Evolutionary conservation across 192 early-diverging fungal species (phyloP).

Genomic region (Linnemannia schmuckeri): DNA sequence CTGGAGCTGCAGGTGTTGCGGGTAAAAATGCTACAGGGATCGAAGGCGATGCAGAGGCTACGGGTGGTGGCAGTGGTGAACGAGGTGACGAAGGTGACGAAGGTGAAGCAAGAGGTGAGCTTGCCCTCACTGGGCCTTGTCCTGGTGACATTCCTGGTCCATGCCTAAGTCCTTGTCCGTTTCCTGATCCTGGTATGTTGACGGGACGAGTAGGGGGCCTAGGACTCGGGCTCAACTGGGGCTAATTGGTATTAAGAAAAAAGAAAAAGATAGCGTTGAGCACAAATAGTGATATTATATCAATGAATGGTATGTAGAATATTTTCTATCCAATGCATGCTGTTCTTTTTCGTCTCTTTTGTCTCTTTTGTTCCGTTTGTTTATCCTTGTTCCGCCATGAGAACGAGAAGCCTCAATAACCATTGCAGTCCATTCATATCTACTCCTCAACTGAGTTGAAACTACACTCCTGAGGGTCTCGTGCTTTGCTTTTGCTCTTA

Average conservation of each 20-base stretch:
- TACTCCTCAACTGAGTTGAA: background rate
- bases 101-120: constrained; percentile 19
- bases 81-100: constrained; percentile 12
- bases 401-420: background rate
- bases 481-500: background rate
- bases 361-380: background rate
- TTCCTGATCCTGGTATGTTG: background rate
- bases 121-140: background rate
- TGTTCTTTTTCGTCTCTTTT: background rate
- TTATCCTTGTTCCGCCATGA: background rate
- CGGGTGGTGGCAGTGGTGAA: constrained; percentile 15
- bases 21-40: background rate
- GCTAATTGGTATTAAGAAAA: background rate
- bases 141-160: constrained; percentile 15
- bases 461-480: background rate
- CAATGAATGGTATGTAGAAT: background rate
- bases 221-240: constrained; percentile 9
- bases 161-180: background rate
- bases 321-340: background rate
- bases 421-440: background rate
- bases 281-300: background rate
- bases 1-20: background rate
- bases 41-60: background rate
- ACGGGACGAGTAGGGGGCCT: constrained; percentile 6
- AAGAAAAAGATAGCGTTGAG: background rate